Percentiles rank a stretch among this genome's conserved stretches.
Evolutionary conservation across 148 eudicot genomes (phyloP).

Genomic region (Fagopyrum tataricum): DNA sequence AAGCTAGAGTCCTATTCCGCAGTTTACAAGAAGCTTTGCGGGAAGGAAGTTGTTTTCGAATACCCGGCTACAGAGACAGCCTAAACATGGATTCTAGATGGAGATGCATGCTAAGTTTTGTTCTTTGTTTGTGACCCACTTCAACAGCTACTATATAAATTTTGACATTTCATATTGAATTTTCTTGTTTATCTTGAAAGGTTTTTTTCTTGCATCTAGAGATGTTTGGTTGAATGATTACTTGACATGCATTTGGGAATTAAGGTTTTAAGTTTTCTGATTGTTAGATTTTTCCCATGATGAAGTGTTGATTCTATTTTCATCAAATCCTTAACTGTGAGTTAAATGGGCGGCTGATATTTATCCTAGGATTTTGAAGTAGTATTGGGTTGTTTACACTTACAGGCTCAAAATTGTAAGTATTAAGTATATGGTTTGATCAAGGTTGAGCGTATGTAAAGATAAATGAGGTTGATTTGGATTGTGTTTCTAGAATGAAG

Average conservation of each 20-base stretch:
- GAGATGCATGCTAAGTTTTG: slow-evolving; percentile 5
- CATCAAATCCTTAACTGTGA: too few species aligned
- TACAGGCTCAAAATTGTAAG: too few species aligned
- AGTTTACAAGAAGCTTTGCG: slow-evolving; percentile 12
- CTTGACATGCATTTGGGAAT: neutral
- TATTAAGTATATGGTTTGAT: too few species aligned
- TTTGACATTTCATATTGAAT: slow-evolving; percentile 9
- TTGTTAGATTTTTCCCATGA: neutral
- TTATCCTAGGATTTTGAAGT: too few species aligned
- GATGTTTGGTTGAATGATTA: neutral
- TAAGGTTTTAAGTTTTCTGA: neutral
- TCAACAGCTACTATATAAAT: slow-evolving; percentile 1
- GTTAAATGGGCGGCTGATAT: too few species aligned
- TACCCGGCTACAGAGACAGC: slow-evolving; percentile 11
- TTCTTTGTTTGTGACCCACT: slow-evolving; percentile 9
- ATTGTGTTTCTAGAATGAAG: too few species aligned
- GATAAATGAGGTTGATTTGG: too few species aligned
- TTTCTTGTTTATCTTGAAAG: neutral
- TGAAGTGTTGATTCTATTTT: neutral
- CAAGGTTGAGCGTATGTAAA: too few species aligned
- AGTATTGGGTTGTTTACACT: too few species aligned
- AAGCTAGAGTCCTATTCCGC: slow-evolving; percentile 9
- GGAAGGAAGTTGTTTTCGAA: slow-evolving; percentile 14
- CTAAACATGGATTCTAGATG: slow-evolving; percentile 4
- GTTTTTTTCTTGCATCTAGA: neutral